A percentile compares a stretch with the other conserved stretches of the same genome.
These are phyloP conservation scores for Arthrobotrys sinensis DNA, from an alignment of 2,329 filamentous ascomycete species.

Conservation along the genomic window DNA sequence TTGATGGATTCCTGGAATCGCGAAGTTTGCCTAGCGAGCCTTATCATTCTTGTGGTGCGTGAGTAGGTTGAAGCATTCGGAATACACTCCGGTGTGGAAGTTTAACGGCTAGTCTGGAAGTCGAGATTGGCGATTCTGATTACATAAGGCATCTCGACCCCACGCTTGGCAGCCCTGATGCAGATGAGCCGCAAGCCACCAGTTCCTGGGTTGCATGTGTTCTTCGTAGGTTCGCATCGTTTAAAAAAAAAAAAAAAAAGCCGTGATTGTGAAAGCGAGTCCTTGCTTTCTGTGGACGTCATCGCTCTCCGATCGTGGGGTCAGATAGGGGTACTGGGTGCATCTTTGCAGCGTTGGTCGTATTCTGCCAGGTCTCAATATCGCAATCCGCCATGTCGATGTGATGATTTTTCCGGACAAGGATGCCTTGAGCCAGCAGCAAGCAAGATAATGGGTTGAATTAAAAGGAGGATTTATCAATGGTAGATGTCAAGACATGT, in stretches of 20 bases:
- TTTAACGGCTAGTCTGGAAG: neutral
- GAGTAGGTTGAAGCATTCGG: conserved; percentile 14
- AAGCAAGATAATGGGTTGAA: neutral
- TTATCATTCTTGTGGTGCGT: neutral
- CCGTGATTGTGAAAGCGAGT: neutral
- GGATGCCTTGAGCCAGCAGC: neutral
- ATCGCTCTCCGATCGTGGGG: conserved; percentile 3
- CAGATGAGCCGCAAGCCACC: neutral
- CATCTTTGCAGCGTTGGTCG: neutral
- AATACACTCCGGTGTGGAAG: neutral
- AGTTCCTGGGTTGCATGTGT: neutral
- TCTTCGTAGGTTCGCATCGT: neutral
- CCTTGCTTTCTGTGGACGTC: conserved; percentile 1
- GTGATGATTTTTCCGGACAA: conserved; percentile 4
- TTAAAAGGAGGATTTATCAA: neutral
- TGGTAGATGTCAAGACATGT: neutral
- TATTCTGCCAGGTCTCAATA: neutral
- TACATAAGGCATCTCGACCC: conserved; percentile 6
- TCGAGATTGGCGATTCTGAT: neutral
- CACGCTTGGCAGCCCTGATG: conserved; percentile 13
- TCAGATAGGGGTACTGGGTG: too few relatives aligned
- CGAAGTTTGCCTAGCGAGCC: conserved; percentile 2
- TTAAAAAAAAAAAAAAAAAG: neutral
- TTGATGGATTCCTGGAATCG: neutral
- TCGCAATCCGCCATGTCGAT: conserved; percentile 2